Evolutionary conservation across 176 grass and related monocot species (phyloP).

Genomic region (Eremochloa ophiuroides): DNA sequence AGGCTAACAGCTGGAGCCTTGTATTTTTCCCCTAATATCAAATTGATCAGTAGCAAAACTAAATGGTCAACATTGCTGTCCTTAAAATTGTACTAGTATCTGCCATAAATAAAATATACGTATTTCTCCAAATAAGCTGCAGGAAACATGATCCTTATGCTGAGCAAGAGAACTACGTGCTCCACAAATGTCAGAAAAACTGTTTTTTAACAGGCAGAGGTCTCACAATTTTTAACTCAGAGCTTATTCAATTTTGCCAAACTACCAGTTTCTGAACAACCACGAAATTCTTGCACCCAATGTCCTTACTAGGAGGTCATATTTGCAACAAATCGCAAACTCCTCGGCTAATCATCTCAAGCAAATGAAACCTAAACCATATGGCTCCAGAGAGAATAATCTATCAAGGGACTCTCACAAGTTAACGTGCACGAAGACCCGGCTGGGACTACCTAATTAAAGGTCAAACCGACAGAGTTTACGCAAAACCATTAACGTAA

Average conservation of each 20-base stretch:
- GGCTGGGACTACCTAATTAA: background rate
- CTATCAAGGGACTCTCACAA: background rate
- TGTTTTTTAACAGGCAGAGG: background rate
- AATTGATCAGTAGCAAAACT: background rate
- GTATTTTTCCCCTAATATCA: background rate
- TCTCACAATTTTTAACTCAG: background rate
- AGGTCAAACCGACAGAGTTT: slow-evolving; percentile 20
- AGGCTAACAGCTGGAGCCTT: background rate
- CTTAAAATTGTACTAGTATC: background rate
- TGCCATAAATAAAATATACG: background rate
- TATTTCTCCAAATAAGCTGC: background rate
- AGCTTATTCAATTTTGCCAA: background rate
- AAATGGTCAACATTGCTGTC: background rate
- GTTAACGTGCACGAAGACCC: slow-evolving; percentile 21
- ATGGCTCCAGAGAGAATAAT: slow-evolving; percentile 8
- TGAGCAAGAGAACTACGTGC: background rate
- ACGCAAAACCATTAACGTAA: slow-evolving; percentile 32
- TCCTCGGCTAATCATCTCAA: background rate
- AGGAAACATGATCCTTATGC: background rate
- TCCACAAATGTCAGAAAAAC: background rate
- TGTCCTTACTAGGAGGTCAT: background rate
- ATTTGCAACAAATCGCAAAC: background rate
- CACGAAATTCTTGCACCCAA: background rate
- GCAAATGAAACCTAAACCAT: background rate
- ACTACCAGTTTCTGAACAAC: background rate